Evolutionary conservation across 305 asterid species (phyloP), one percentile per base, ranked within the genome.

Genomic region (Fraxinus greggii): DNA sequence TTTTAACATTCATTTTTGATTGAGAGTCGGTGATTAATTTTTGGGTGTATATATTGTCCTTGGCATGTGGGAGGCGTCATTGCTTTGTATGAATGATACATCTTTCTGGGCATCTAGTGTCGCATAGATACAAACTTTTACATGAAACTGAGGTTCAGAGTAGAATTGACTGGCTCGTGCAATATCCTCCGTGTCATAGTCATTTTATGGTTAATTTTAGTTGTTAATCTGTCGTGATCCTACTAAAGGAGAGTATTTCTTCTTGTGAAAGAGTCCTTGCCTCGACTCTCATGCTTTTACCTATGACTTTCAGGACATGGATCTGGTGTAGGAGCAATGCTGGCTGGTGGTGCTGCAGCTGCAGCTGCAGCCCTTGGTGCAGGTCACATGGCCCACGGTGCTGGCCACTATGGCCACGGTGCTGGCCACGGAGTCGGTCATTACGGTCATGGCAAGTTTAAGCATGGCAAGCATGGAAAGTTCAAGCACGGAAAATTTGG

Each of bases 261-360:
- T 51, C 24, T 51, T 3, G 23, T 4, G 24, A 17, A 51, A n/a
- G 56, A 12, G 9, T 51, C 63, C 70, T 4, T 26, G 17, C 7
- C n/a, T 65, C n/a, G 3, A 24, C 35, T 26, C 19, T 65, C 19
- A 24, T 26, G 73, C 35, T 10, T 15, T 26, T 26, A 10, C 73
- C 5, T 65, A 8, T 26, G 15, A 45, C 75, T 83, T 73, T 69
- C 84, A 85, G 90, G 88, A 38, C 90, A 85, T 80, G 90, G 90
- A 59, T 2, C 84, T 8, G 90, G 91, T 26, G 36, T 88, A 28
- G 91, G 89, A 67, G 51, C 56, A 23, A 36, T 85, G 86, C 78
- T 89, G 76, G 89, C 90, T 35, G 90, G 91, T 54, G 92, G 92
- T 80, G 90, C 89, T 29, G 90, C 89, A 69, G 90, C 90, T 7